phyloP scores from a whole-genome alignment of 768 basidiomycete genomes.

The Russula sp. region DNA sequence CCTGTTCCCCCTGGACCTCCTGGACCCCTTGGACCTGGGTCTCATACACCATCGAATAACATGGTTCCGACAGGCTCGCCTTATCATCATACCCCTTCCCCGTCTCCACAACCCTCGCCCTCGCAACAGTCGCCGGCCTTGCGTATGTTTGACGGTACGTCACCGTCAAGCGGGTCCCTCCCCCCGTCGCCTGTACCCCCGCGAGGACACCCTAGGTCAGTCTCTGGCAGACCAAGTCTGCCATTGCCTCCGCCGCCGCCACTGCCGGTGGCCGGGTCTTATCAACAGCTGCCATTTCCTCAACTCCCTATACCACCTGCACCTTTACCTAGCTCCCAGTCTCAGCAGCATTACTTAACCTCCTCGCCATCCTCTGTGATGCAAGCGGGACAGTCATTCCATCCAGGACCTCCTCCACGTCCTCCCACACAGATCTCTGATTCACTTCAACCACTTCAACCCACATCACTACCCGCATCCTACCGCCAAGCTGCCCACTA shows the following conservation, averaged over 20 bases:
- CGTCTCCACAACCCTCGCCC: slow-evolving; percentile 27
- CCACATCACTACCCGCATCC: slow-evolving; percentile 15
- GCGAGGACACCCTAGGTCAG: slow-evolving; percentile 26
- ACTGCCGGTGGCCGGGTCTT: slow-evolving; percentile 37
- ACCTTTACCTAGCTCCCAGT: slow-evolving; percentile 23
- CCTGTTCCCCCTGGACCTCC: slow-evolving; percentile 31
- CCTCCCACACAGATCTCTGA: slow-evolving; percentile 31
- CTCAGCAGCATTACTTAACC: slow-evolving; percentile 28
- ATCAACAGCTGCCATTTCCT: slow-evolving; percentile 36
- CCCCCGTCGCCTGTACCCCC: slow-evolving; percentile 21
- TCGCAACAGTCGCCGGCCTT: slow-evolving; percentile 16
- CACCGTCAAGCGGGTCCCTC: slow-evolving; percentile 30
- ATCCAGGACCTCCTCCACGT: slow-evolving; percentile 36
- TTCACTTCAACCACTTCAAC: slow-evolving; percentile 21
- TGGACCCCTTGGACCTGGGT: slow-evolving; percentile 28
- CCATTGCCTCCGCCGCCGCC: slow-evolving; percentile 43
- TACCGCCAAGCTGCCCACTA: slow-evolving; percentile 30
- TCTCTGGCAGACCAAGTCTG: slow-evolving; percentile 48
- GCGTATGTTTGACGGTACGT: slow-evolving; percentile 12
- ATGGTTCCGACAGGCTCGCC: slow-evolving; percentile 13
- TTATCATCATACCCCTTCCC: slow-evolving; percentile 23
- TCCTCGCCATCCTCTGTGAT: slow-evolving; percentile 32
- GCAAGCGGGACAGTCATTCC: slow-evolving; percentile 32
- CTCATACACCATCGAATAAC: slow-evolving; percentile 17
- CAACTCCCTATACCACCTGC: slow-evolving; percentile 23